Base-by-base conservation (phyloP, 371 early-diverging fungal genomes). In the Circinella minor region DNA sequence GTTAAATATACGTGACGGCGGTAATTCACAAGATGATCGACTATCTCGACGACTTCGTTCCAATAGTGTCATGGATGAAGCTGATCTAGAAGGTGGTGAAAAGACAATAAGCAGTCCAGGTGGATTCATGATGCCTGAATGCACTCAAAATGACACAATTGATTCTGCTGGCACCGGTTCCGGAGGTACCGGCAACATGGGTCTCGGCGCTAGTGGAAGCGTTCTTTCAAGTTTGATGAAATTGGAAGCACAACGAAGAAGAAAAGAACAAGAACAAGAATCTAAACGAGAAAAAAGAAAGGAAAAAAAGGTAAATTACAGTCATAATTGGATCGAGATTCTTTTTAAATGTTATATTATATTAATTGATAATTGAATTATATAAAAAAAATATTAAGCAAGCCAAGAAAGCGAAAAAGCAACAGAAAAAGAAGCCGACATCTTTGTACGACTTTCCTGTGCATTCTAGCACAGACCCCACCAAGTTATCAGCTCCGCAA, bases 161-260 rank as follows among this genome's bases (percentile, higher is more conserved):
- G 48, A 36, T 48, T 48, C 34, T 49, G 69, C 68, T 65, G 49
- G 55, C 46, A 55, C 60, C 27, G 15, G 55, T n/a, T 17, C 65
- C 38, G 64, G 64, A 65, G 49, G 54, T 36, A 51, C 6, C 14
- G n/a, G 51, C n/a, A n/a, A n/a, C 15, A 10, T 20, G 37, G 66
- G 37, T 34, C 51, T 49, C 4, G 48, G 43, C 37, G 63, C 37
- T 20, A 65, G 70, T 9, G 81, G 82, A 10, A 77, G 84, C 69
- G 82, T 84, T 0, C 63, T 84, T 20, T 72, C 85, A 3, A 72
- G 75, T 46, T 57, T 84, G 15, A 79, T 84, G 81, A 79, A 77
- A 59, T 66, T 84, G 18, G 85, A 84, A 63, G 73, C 81, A 0
- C 74, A 76, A 66, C 59, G 77, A 36, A 54, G 69, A 11, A 64